Evolutionary conservation across 2,329 filamentous ascomycete species (phyloP).

Genomic region (Cladosporium sp.): DNA sequence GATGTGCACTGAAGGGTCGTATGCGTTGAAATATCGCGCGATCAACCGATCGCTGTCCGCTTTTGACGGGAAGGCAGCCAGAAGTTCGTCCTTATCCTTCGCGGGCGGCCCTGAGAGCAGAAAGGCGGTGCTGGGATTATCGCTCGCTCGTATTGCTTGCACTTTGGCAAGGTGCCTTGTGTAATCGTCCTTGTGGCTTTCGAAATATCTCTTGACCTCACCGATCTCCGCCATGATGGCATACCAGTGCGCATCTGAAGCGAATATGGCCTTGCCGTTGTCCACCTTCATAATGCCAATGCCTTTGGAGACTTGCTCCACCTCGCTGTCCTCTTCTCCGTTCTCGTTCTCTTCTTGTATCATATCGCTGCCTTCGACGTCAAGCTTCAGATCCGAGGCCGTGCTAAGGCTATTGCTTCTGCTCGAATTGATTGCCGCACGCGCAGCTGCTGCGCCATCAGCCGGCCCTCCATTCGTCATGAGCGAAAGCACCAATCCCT

Average conservation of each 20-base stretch:
- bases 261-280: conserved; percentile 43
- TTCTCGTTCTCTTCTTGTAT: conserved; percentile 47
- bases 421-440: conserved; percentile 47
- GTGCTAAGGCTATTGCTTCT: conserved; percentile 35
- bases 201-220: conserved; percentile 90
- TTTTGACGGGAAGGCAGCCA: conserved; percentile 72
- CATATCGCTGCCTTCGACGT: conserved; percentile 53
- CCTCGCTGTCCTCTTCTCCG: conserved; percentile 55
- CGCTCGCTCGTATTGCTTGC: conserved; percentile 56
- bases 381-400: conserved; percentile 37
- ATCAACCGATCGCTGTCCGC: conserved; percentile 79
- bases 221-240: conserved; percentile 60
- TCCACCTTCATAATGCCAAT: conserved; percentile 50
- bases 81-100: conserved; percentile 68
- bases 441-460: conserved; percentile 49
- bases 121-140: conserved; percentile 64
- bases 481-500: conserved; percentile 82
- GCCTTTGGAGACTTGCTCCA: conserved; percentile 45
- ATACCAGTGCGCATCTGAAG: conserved; percentile 48
- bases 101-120: conserved; percentile 67
- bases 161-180: conserved; percentile 75
- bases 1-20: conserved; percentile 55
- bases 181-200: conserved; percentile 78
- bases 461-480: conserved; percentile 81
- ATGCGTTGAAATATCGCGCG: conserved; percentile 83